Conservation (phyloP, 2,329 filamentous ascomycete genomes). For the Sclerotinia minor region DNA sequence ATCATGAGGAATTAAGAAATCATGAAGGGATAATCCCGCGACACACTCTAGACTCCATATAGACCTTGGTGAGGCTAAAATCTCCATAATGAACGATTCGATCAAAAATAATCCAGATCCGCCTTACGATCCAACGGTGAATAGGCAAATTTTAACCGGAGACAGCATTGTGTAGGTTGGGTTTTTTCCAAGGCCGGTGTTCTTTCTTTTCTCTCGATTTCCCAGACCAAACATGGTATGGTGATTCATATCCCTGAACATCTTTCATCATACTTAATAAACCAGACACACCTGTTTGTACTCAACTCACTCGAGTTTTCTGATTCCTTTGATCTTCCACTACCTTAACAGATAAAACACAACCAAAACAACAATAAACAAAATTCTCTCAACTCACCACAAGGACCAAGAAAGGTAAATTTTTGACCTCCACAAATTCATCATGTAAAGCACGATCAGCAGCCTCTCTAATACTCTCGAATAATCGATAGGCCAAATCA, state of each 20-base stretch:
- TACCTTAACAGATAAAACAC: background rate
- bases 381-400: conserved; percentile 47
- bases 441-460: conserved; percentile 62
- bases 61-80: background rate
- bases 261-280: background rate
- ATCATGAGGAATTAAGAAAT: background rate
- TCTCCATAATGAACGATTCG: background rate
- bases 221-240: background rate
- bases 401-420: conserved; percentile 58
- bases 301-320: conserved; percentile 2
- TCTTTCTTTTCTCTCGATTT: background rate
- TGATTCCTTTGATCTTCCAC: background rate
- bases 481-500: conserved; percentile 70
- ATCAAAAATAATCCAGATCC: background rate
- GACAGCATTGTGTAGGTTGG: background rate
- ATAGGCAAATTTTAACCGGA: background rate
- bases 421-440: conserved; percentile 56
- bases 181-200: background rate
- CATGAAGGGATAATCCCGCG: background rate
- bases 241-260: background rate
- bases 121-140: background rate
- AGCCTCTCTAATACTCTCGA: conserved; percentile 70
- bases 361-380: background rate
- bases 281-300: background rate
- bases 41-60: background rate